A percentile compares a stretch with the other conserved stretches of the same genome.
Evolutionary conservation across 805 yeast genomes (phyloP).

Genomic region (Nematodospora valgi): DNA sequence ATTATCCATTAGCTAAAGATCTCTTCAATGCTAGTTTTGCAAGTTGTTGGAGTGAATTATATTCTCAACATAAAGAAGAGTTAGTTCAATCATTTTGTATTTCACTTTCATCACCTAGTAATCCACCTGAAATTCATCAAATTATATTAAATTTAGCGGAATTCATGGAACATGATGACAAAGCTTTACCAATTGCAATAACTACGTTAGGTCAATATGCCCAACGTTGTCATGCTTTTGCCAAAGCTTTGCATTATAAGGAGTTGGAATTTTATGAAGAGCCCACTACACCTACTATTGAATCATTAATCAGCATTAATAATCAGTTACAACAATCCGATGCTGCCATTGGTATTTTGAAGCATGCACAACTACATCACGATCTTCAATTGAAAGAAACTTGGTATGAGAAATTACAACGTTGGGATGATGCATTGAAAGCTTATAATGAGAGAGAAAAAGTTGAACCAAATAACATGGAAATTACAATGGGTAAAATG

Average conservation of each 20-base stretch:
- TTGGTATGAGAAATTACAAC: conserved; percentile 93
- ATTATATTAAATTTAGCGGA: conserved; percentile 86
- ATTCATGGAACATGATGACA: conserved; percentile 96
- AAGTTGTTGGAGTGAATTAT: conserved; percentile 91
- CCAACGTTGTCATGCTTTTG: conserved; percentile 94
- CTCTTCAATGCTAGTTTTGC: conserved; percentile 93
- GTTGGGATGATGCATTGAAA: conserved; percentile 96
- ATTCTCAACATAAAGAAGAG: conserved; percentile 86
- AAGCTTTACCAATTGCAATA: conserved; percentile 87
- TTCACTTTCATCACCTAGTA: conserved; percentile 85
- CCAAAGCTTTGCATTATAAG: conserved; percentile 93
- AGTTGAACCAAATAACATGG: conserved; percentile 66
- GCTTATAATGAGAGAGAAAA: conserved; percentile 82
- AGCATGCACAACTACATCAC: conserved; percentile 90
- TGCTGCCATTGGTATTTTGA: conserved; percentile 95
- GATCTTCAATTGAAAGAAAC: conserved; percentile 90
- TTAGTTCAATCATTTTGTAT: conserved; percentile 79
- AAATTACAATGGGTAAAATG: conserved; percentile 96
- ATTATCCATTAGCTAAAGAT: conserved; percentile 84
- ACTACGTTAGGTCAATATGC: conserved; percentile 89
- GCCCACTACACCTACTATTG: conserved; percentile 88
- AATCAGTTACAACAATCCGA: conserved; percentile 95
- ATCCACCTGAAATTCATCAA: conserved; percentile 95
- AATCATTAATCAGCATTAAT: conserved; percentile 85
- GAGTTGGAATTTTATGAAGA: conserved; percentile 93